Base-by-base conservation (phyloP, 257 asterid genomes). In the Nemophila menziesii region DNA sequence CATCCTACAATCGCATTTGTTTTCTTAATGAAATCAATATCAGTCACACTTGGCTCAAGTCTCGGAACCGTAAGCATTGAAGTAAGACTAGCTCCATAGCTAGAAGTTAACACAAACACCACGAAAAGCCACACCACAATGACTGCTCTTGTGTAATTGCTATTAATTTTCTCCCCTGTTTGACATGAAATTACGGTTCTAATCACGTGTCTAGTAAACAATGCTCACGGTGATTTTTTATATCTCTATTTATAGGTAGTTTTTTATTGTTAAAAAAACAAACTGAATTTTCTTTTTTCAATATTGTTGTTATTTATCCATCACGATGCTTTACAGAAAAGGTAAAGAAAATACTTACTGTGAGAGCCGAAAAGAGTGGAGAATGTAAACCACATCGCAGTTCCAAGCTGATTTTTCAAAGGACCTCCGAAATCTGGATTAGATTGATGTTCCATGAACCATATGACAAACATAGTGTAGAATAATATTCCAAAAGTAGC, bases 371-470 rank as follows among this genome's bases (percentile, higher is more conserved):
- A 69, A 13, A 69, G 62, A 48, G 68, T 21, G 36, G 65, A 69
- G 63, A 69, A 69, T 43, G 71, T 69, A 64, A 64, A 69, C 75
- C 75, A 69, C 27, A 64, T 17, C 17, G 72, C 67, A 44, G 65
- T 55, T 43, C 44, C 60, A 15, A 69, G 53, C 50, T 68, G 71
- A 43, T 63, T 62, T 56, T 43, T 64, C 68, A 48, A 40, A 10
- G 44, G 23, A 15, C 71, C 57, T 45, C 39, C 36, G 29, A 69
- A 69, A 10, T 51, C 45, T 27, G 43, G 33, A 36, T 69, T 64
- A 9, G 68, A 39, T 21, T 52, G 64, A 61, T 60, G 62, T 54
- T 69, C 75, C 48, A 69, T 51, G 58, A 51, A 64, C 71, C 68
- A 63, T 13, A 64, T 37, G n/a, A 68, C 68, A 17, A 64, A 29